Conservation (phyloP, 2,329 filamentous ascomycete genomes). For the Rasamsonia emersonii region DNA sequence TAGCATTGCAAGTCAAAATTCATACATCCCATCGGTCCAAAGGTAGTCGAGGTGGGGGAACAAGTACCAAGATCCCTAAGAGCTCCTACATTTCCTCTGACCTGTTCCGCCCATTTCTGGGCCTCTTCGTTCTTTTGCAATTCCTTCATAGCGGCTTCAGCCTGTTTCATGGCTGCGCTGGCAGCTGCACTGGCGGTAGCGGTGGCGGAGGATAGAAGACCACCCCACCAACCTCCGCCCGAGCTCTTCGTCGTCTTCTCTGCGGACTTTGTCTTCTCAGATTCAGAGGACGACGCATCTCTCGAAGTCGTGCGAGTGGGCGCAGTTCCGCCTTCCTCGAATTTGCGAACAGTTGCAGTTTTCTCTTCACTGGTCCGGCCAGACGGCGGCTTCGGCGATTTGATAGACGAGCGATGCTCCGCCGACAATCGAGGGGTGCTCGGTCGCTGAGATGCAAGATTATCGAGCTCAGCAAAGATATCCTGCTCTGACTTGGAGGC, state of each 20-base stretch:
- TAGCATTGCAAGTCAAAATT: slow-evolving; percentile 7
- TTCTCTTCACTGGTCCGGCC: slow-evolving; percentile 60
- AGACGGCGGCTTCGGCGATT: slow-evolving; percentile 46
- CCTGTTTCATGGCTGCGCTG: slow-evolving; percentile 73
- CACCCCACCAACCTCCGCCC: slow-evolving; percentile 82
- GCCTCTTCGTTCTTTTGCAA: slow-evolving; percentile 95
- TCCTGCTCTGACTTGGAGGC: slow-evolving; percentile 52
- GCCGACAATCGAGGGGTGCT: slow-evolving; percentile 61
- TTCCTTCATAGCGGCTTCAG: slow-evolving; percentile 86
- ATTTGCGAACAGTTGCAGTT: slow-evolving; percentile 52
- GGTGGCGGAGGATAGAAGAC: slow-evolving; percentile 69
- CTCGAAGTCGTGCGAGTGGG: slow-evolving; percentile 63
- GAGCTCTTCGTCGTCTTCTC: slow-evolving; percentile 28
- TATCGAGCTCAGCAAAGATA: slow-evolving; percentile 79
- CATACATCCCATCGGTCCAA: too few species aligned
- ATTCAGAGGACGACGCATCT: slow-evolving; percentile 51
- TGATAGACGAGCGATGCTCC: slow-evolving; percentile 43
- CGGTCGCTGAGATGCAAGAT: slow-evolving; percentile 62
- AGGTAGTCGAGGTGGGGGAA: too few species aligned
- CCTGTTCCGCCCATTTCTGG: slow-evolving; percentile 90
- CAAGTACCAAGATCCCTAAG: slow-evolving; percentile 64
- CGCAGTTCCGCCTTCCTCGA: slow-evolving; percentile 67
- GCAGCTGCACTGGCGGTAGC: slow-evolving; percentile 26
- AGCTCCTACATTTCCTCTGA: slow-evolving; percentile 77
- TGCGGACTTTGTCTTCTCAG: slow-evolving; percentile 38